Evolutionary conservation across 768 basidiomycete species (phyloP).

Genomic region (Leccinum arenicola): DNA sequence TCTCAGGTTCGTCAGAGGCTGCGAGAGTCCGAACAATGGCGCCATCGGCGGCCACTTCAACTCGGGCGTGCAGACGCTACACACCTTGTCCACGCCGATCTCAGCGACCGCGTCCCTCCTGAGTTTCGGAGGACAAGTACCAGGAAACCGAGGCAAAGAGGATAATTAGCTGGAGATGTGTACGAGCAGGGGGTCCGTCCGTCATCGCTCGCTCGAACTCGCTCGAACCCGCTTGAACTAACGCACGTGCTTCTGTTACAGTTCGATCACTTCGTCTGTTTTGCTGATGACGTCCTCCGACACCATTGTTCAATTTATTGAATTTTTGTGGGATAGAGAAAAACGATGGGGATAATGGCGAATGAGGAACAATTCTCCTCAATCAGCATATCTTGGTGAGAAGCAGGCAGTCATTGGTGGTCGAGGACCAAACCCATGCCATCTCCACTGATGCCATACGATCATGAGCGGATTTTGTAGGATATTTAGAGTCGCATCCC

Average conservation of each 20-base stretch:
- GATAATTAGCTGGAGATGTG: constrained; percentile 1
- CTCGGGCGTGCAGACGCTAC: constrained; percentile 23
- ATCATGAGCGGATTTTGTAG: no score
- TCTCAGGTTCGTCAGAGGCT: constrained; percentile 20
- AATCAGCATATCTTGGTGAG: no score
- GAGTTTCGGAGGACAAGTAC: background rate
- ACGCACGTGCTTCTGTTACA: background rate
- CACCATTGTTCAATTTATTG: background rate
- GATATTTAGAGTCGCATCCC: no score
- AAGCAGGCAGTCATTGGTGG: no score
- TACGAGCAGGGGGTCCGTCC: constrained; percentile 23
- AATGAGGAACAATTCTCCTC: no score
- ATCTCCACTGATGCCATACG: no score
- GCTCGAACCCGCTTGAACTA: background rate
- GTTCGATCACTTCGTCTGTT: constrained; percentile 17
- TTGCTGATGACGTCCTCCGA: constrained; percentile 21
- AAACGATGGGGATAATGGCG: no score
- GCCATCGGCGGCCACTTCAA: constrained; percentile 36
- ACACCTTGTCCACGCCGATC: constrained; percentile 36
- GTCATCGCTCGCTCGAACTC: background rate
- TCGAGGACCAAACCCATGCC: no score
- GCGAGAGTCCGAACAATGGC: constrained; percentile 30
- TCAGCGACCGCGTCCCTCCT: constrained; percentile 25
- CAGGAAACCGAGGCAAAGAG: no score
- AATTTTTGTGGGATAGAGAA: no score